Evolutionary conservation across 495 filamentous ascomycete genomes (phyloP).

Genomic region (Daldinia decipiens): DNA sequence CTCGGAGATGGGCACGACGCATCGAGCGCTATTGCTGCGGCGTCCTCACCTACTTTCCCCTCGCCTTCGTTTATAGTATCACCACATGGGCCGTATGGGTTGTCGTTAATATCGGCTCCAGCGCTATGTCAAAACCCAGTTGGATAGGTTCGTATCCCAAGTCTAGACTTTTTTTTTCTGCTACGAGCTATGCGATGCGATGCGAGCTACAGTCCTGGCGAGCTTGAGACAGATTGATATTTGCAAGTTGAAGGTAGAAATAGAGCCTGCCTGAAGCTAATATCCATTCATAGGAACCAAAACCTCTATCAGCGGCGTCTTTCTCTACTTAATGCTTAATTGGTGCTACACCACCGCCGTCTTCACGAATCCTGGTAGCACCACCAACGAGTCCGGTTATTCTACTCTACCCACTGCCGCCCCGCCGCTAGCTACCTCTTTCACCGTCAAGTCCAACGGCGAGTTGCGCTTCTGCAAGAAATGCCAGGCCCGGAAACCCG

Average conservation of each 20-base stretch:
- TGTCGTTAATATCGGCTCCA: conserved; percentile 73
- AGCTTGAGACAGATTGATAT: neutral
- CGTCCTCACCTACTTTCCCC: conserved; percentile 83
- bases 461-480: conserved; percentile 94
- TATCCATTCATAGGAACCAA: conserved; percentile 50
- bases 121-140: conserved; percentile 61
- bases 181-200: conserved; percentile 4
- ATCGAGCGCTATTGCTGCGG: conserved; percentile 87
- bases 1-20: conserved; percentile 72
- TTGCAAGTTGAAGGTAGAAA: neutral
- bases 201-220: neutral
- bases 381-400: conserved; percentile 62
- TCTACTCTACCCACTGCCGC: conserved; percentile 60
- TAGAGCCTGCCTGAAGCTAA: neutral
- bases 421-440: conserved; percentile 69
- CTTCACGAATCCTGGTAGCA: conserved; percentile 85
- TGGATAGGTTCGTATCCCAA: conserved; percentile 72
- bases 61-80: conserved; percentile 87
- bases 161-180: neutral
- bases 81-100: conserved; percentile 94
- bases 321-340: conserved; percentile 82
- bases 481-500: conserved; percentile 91
- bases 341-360: conserved; percentile 91
- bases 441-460: conserved; percentile 91
- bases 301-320: conserved; percentile 67